Evolutionary conservation across 2,329 filamentous ascomycete species (phyloP), one percentile per base, ranked within the genome.

Genomic region (Aspergillus sp.): DNA sequence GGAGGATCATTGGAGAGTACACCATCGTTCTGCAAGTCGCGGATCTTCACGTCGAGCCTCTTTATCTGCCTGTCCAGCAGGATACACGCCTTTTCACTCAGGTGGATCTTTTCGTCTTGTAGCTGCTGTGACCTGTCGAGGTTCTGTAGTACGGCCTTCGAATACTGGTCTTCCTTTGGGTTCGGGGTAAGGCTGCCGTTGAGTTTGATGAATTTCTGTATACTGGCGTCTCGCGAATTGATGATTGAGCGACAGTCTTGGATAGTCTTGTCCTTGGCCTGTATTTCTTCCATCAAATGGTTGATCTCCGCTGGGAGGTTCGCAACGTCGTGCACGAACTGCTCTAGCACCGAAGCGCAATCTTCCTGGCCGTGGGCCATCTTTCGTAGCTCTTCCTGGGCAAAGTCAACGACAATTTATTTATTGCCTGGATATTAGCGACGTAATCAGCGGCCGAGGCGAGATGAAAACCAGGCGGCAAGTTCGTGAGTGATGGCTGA

Each of bases 131-230:
- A 81, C 53, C 78, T 77, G 62, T 87, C 85, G 66, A 82, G 83
- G 62, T 84, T 83, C 60, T 86, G 78, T 54, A 81, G 69, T 50
- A 87, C 82, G 8, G 77, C 75, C 63, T 84, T 86, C 54, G 77
- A 78, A 67, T 87, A 87, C 6, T 80, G 77, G 53, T 85, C 84
- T 68, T 88, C 86, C 66, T 88, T 87, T 0, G 85, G 84, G 61
- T 88, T 86, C 35, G 81, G 80, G 2, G 83, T 77, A 45, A 87
- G 77, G 65, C 84, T 83, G 55, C 86, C 85, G 62, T 87, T 86
- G 9, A 82, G 65, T 64, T 86, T 87, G 68, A 88, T 82, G 71
- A 85, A 87, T 66, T 87, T 87, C 64, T 88, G 86, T n/a, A 88
- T 76, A 56, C 82, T 84, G 54, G 72, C 76, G 63, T 88, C 86